These are phyloP conservation scores for Omphalea diandra DNA, from an alignment of 441 rosid species.

Conservation along the genomic window DNA sequence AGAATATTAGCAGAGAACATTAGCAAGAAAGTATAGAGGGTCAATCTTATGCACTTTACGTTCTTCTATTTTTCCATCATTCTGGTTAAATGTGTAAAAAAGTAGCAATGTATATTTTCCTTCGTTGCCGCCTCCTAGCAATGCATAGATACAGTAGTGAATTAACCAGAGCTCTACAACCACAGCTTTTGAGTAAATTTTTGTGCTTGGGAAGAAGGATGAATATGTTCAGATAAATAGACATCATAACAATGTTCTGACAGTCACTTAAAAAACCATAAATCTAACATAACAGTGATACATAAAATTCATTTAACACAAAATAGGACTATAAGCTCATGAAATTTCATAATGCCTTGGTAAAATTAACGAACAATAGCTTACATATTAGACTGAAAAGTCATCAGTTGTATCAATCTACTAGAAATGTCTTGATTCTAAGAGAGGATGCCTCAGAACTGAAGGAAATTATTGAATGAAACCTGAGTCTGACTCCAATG, in stretches of 20 bases:
- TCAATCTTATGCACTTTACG: background rate
- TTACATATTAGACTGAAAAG: too few relatives aligned
- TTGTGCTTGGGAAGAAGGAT: background rate
- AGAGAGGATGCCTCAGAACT: conserved; percentile 8
- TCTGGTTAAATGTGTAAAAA: background rate
- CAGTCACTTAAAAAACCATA: background rate
- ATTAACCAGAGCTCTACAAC: too few relatives aligned
- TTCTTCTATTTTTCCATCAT: background rate
- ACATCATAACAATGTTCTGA: background rate
- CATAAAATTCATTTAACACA: background rate
- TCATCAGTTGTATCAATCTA: conserved; percentile 13
- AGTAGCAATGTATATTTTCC: background rate
- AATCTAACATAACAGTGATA: background rate
- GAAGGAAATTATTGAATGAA: conserved; percentile 1
- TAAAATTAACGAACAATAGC: conserved; percentile 1
- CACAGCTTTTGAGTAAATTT: too few relatives aligned
- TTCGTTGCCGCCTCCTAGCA: too few relatives aligned
- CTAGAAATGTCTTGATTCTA: conserved; percentile 2
- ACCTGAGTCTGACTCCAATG: background rate
- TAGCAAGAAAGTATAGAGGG: background rate
- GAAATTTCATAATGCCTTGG: background rate
- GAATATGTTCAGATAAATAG: background rate
- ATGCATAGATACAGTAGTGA: too few relatives aligned
- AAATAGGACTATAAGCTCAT: background rate
- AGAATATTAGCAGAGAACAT: background rate